Evolutionary conservation across 2,329 filamentous ascomycete species (phyloP).

Genomic region (Aspergillus sp.): DNA sequence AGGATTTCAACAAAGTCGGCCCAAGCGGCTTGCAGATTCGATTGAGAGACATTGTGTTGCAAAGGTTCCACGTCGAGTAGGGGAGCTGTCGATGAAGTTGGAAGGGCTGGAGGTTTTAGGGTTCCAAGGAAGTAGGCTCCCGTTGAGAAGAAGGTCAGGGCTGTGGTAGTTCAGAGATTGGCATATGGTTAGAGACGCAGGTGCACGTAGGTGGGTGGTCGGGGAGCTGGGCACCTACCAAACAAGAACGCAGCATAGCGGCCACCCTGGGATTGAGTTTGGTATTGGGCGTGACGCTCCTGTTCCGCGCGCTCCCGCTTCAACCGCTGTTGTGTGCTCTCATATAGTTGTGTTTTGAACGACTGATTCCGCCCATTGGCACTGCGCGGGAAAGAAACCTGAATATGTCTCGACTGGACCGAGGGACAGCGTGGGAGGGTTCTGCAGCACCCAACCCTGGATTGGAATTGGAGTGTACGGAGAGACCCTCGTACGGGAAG

Average conservation of each 20-base stretch:
- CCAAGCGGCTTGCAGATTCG: conserved; percentile 65
- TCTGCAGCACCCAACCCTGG: conserved; percentile 4
- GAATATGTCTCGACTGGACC: conserved; percentile 23
- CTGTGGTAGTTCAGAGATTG: conserved; percentile 35
- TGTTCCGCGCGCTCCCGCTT: conserved; percentile 60
- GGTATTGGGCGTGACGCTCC: conserved; percentile 47
- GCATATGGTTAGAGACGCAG: neutral
- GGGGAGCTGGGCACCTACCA: conserved; percentile 22
- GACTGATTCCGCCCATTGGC: conserved; percentile 39
- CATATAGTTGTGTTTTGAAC: conserved; percentile 62
- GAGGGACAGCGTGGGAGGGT: conserved; percentile 3
- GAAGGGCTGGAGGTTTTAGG: conserved; percentile 46
- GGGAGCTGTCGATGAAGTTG: conserved; percentile 57
- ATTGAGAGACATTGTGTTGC: conserved; percentile 55
- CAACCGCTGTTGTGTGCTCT: conserved; percentile 60
- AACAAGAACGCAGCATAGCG: conserved; percentile 40
- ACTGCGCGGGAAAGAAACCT: conserved; percentile 16
- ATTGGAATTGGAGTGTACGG: conserved; percentile 16
- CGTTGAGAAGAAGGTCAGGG: conserved; percentile 50
- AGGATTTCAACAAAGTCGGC: conserved; percentile 61
- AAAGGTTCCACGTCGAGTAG: conserved; percentile 50
- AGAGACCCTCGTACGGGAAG: conserved; percentile 19
- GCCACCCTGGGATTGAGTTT: conserved; percentile 40
- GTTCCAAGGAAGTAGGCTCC: conserved; percentile 58
- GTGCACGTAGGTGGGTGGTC: conserved; percentile 5